These are phyloP conservation scores for Parafenestella ontariensis DNA, from an alignment of 2,329 filamentous ascomycete genomes.

Conservation along the genomic window DNA sequence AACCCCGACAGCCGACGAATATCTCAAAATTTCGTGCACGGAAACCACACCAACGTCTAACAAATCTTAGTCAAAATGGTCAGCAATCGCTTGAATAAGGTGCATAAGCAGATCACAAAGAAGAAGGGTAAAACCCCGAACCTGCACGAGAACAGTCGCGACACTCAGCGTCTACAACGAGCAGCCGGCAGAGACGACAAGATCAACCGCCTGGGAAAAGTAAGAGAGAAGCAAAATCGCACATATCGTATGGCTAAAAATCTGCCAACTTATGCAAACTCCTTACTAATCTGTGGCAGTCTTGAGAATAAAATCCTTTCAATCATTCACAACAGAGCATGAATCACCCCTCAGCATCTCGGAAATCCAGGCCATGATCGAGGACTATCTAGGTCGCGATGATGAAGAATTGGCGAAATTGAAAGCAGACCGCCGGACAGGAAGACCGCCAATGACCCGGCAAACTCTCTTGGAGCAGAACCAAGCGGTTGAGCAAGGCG, in stretches of 20 bases:
- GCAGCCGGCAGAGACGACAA: slow-evolving; percentile 84
- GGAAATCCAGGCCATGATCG: slow-evolving; percentile 62
- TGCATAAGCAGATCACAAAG: slow-evolving; percentile 87
- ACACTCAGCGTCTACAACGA: slow-evolving; percentile 80
- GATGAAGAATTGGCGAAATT: slow-evolving; percentile 73
- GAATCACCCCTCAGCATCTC: slow-evolving; percentile 56
- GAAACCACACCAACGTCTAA: slow-evolving; percentile 11
- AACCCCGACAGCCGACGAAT: slow-evolving; percentile 22
- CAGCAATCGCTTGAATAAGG: slow-evolving; percentile 74
- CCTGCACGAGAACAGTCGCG: slow-evolving; percentile 86
- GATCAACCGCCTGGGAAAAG: slow-evolving; percentile 73
- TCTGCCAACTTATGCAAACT: neutral
- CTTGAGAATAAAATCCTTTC: slow-evolving; percentile 74
- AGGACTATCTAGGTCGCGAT: slow-evolving; percentile 63
- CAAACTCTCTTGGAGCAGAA: slow-evolving; percentile 80
- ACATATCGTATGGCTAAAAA: slow-evolving; percentile 68
- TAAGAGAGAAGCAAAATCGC: slow-evolving; percentile 76
- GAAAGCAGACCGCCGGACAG: slow-evolving; percentile 75
- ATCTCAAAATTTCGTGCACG: slow-evolving; percentile 34
- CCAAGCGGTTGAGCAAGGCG: slow-evolving; percentile 74
- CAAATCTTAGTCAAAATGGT: slow-evolving; percentile 34
- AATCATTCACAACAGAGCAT: slow-evolving; percentile 66
- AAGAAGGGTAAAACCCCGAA: slow-evolving; percentile 79
- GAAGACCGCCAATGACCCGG: slow-evolving; percentile 76
- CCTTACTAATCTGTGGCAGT: slow-evolving; percentile 54